A percentile compares a stretch with the other conserved stretches of the same genome.
These are phyloP conservation scores for cucumber (Cucumis sativus) DNA, from an alignment of 306 rosid genomes.

Conservation along the genomic window DNA sequence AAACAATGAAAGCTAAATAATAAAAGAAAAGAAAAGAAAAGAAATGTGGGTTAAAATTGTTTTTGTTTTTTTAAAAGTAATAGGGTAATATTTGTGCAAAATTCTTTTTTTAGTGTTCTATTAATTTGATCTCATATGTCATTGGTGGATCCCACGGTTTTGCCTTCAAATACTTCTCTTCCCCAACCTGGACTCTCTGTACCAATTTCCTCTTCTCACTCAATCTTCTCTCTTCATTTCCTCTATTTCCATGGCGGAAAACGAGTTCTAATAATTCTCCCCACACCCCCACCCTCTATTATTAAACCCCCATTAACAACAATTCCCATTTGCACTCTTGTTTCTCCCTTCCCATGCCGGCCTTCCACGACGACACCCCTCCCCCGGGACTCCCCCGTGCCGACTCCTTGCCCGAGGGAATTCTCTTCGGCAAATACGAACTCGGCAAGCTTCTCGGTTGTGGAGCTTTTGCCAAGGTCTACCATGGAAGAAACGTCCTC, in stretches of 20 bases:
- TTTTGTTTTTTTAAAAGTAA: no score
- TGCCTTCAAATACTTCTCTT: background rate
- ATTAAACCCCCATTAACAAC: no score
- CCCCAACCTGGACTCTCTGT: background rate
- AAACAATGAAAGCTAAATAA: no score
- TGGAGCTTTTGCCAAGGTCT: conserved; percentile 79
- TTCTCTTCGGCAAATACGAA: conserved; percentile 44
- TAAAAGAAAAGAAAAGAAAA: no score
- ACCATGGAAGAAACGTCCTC: conserved; percentile 36
- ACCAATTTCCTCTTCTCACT: background rate
- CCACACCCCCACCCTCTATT: no score
- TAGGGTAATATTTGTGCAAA: no score
- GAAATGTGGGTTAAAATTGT: no score
- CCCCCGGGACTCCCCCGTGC: conserved; percentile 10
- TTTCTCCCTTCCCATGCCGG: background rate
- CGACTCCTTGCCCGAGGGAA: background rate
- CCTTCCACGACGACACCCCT: background rate
- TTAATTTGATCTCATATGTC: background rate
- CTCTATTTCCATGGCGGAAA: background rate
- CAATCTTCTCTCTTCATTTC: background rate
- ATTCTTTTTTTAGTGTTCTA: background rate
- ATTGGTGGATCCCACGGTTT: background rate
- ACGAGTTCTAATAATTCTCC: background rate
- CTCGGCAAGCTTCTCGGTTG: conserved; percentile 38
- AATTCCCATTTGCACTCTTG: no score